Evolutionary conservation across 768 basidiomycete species (phyloP).

Genomic region (Cyathus striatus): DNA sequence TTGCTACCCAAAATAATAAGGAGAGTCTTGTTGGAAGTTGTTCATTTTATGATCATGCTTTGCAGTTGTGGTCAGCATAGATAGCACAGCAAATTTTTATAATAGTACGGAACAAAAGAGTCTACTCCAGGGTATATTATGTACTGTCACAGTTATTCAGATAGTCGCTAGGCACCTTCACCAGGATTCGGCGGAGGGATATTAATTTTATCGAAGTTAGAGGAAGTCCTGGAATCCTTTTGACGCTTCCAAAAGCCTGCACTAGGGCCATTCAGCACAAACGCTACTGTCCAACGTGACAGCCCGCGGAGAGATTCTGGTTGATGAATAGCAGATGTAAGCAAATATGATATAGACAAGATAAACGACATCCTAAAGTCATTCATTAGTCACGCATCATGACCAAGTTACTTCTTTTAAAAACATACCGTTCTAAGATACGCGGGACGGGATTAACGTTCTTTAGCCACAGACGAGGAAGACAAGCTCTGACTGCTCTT

Average conservation of each 20-base stretch:
- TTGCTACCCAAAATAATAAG: constrained; percentile 16
- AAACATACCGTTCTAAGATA: constrained; percentile 50
- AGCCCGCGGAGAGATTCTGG: constrained; percentile 68
- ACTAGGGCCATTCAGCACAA: constrained; percentile 58
- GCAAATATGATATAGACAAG: constrained; percentile 57
- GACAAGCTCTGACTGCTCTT: constrained; percentile 55
- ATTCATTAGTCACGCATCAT: not conserved
- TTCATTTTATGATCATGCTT: constrained; percentile 90
- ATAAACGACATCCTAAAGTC: constrained; percentile 48
- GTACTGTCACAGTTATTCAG: no score
- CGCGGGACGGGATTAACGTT: constrained; percentile 34
- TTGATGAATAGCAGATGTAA: constrained; percentile 58
- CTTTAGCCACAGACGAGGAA: constrained; percentile 52
- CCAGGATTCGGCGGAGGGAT: no score
- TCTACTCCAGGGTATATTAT: no score
- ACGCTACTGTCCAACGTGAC: constrained; percentile 66
- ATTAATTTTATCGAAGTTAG: constrained; percentile 20
- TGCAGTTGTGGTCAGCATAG: constrained; percentile 78
- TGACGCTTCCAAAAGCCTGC: constrained; percentile 47
- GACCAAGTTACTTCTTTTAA: not conserved
- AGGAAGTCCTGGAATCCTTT: constrained; percentile 21
- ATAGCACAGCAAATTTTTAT: no score
- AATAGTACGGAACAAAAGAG: no score
- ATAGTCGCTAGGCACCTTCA: no score
- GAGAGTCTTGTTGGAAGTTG: constrained; percentile 74